These are phyloP conservation scores for Citrus medica DNA, from an alignment of 345 rosid species.

Conservation along the genomic window DNA sequence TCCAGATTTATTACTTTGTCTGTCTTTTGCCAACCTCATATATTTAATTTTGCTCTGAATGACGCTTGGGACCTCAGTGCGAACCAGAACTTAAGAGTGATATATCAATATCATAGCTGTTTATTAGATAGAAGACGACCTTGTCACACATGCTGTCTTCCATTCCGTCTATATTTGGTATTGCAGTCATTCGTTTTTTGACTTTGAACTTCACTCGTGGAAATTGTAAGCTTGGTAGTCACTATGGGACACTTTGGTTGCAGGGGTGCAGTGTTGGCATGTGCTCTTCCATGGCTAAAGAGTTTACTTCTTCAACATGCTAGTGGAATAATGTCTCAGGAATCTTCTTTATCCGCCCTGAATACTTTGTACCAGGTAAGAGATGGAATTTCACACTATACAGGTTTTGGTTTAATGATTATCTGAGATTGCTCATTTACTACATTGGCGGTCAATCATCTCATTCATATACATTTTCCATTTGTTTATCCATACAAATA, in stretches of 20 bases:
- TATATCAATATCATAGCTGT: not conserved
- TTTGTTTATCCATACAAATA: too few relatives aligned
- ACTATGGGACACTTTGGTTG: not conserved
- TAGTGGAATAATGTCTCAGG: constrained; percentile 82
- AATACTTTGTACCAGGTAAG: constrained; percentile 88
- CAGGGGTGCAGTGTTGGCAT: constrained; percentile 90
- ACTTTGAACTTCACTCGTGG: not conserved
- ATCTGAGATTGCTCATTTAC: not conserved
- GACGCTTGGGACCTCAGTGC: not conserved
- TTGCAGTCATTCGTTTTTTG: not conserved
- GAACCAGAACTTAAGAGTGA: not conserved
- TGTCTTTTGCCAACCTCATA: not conserved
- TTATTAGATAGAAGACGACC: not conserved
- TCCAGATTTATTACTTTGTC: not conserved
- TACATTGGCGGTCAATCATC: not conserved
- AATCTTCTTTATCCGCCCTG: constrained; percentile 61
- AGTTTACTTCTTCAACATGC: constrained; percentile 80
- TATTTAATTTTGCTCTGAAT: not conserved
- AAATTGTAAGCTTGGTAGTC: not conserved
- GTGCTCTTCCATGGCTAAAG: constrained; percentile 89
- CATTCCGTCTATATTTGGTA: not conserved
- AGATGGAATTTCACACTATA: not conserved
- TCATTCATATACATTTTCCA: not conserved
- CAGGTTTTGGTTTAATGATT: not conserved
- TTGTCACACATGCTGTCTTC: not conserved